Conservation (phyloP, 1,139 yeast species). For the Kodamaea alishanica region DNA sequence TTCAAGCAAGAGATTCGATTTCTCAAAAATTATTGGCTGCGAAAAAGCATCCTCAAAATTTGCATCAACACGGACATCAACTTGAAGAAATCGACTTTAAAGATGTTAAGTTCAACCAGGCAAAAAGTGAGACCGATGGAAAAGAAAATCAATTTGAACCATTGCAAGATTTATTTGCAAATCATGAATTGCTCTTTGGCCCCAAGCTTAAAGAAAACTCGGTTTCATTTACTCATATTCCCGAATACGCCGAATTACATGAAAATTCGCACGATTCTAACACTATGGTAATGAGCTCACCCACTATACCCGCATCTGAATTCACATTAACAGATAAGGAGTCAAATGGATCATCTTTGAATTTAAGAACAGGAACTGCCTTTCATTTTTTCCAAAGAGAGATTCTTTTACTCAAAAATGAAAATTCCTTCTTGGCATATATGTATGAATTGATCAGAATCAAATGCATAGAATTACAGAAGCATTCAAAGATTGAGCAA, state of each 20-base stretch:
- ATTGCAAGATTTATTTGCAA: constrained; percentile 25
- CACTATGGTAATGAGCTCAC: constrained; percentile 11
- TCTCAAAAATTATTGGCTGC: constrained; percentile 10
- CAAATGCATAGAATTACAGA: constrained; percentile 28
- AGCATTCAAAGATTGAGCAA: constrained; percentile 3
- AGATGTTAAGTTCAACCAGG: constrained; percentile 26
- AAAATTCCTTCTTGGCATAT: constrained; percentile 58
- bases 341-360: neutral
- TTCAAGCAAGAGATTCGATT: constrained; percentile 15
- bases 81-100: constrained; percentile 23
- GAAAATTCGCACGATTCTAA: neutral
- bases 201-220: constrained; percentile 7
- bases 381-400: constrained; percentile 55
- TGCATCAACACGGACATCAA: neutral
- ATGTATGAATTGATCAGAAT: constrained; percentile 50
- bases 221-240: constrained; percentile 1
- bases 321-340: constrained; percentile 21
- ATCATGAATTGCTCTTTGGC: constrained; percentile 34
- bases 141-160: constrained; percentile 15
- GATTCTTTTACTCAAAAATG: constrained; percentile 55
- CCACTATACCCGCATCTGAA: constrained; percentile 23
- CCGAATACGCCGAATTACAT: neutral
- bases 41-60: neutral
- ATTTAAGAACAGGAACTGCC: constrained; percentile 19
- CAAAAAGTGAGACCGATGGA: neutral